Evolutionary conservation across 139 green algal species (phyloP).

Genomic region (Cymbomonas tetramitiformis): DNA sequence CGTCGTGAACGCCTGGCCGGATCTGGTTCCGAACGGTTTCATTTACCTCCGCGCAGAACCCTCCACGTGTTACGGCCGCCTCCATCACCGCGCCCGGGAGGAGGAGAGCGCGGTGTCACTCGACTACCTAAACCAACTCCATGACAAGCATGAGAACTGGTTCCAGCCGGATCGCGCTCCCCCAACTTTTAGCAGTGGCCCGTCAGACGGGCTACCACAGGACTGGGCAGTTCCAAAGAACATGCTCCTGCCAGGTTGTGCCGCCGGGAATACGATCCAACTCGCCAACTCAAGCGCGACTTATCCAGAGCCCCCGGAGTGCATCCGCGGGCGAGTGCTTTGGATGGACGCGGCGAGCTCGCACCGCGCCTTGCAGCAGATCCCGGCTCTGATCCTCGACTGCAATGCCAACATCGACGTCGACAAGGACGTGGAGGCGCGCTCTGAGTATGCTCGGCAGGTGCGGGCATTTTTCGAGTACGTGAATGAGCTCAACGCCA

Average conservation of each 20-base stretch:
- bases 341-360: slow-evolving; percentile 11
- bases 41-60: slow-evolving; percentile 74
- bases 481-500: no score
- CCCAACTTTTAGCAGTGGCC: background rate
- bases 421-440: slow-evolving; percentile 35
- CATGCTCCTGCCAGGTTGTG: background rate
- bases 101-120: slow-evolving; percentile 33
- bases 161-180: slow-evolving; percentile 27
- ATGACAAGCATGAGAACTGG: slow-evolving; percentile 86
- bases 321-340: slow-evolving; percentile 17
- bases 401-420: slow-evolving; percentile 49
- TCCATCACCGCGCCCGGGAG: slow-evolving; percentile 27
- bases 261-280: slow-evolving; percentile 10
- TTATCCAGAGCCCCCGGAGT: no score
- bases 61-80: slow-evolving; percentile 52
- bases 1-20: slow-evolving; percentile 27
- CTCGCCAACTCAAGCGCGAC: no score
- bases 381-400: slow-evolving; percentile 55
- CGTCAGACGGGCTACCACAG: background rate
- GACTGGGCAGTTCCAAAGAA: background rate
- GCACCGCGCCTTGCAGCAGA: slow-evolving; percentile 15
- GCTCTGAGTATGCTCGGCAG: no score
- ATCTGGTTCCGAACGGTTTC: slow-evolving; percentile 78
- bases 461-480: no score
- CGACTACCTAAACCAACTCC: slow-evolving; percentile 69